These are phyloP conservation scores for Syzygium aromaticum DNA, from an alignment of 345 rosid genomes.

Conservation along the genomic window DNA sequence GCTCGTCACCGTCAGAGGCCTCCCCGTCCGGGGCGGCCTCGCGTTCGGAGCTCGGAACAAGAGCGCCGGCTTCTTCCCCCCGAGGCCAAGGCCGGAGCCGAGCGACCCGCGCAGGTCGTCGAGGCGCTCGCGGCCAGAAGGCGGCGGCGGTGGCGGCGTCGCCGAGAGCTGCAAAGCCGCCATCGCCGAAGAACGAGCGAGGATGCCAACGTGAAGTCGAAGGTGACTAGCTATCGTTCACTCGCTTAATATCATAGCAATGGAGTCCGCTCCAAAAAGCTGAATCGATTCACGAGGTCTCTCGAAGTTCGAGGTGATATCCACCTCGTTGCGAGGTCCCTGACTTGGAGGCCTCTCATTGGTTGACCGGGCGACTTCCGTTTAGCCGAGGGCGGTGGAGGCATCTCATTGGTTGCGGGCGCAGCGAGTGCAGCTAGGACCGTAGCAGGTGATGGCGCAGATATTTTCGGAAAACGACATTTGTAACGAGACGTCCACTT, in stretches of 20 bases:
- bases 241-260: neutral
- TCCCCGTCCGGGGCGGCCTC: neutral
- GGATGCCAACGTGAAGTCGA: neutral
- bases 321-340: neutral
- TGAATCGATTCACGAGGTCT: neutral
- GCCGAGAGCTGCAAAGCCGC: neutral
- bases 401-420: neutral
- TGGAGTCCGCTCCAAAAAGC: neutral
- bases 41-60: neutral
- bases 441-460: neutral
- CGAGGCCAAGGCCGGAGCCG: neutral
- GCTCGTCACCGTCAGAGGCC: conserved; percentile 15
- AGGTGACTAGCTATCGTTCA: neutral
- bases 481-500: neutral
- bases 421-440: neutral
- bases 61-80: neutral
- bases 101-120: neutral
- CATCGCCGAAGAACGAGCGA: neutral
- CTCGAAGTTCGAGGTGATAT: neutral
- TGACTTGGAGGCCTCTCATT: neutral
- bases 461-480: neutral
- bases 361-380: neutral
- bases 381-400: neutral
- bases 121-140: neutral
- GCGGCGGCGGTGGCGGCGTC: neutral